Percentiles rank a stretch among this genome's conserved stretches.
Evolutionary conservation across 768 basidiomycete species (phyloP).

Genomic region (Podaxis sp.): DNA sequence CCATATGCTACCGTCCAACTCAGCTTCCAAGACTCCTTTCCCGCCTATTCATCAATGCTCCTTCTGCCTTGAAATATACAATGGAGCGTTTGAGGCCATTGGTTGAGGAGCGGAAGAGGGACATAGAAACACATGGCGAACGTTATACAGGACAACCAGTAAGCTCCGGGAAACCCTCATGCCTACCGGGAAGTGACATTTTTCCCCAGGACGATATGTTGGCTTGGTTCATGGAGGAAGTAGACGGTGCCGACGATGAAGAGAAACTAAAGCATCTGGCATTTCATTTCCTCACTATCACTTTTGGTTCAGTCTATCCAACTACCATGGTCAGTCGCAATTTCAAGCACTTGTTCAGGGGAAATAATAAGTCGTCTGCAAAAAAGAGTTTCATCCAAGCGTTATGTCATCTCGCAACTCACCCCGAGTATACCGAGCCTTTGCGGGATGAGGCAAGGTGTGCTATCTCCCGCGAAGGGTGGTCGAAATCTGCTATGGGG

Average conservation of each 20-base stretch:
- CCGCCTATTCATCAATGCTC: constrained; percentile 10
- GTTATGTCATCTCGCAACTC: constrained; percentile 27
- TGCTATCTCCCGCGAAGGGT: constrained; percentile 28
- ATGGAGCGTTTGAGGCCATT: constrained; percentile 1
- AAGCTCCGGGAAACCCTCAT: too few species aligned
- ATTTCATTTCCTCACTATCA: constrained; percentile 31
- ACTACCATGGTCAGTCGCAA: constrained; percentile 31
- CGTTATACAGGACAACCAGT: constrained; percentile 25
- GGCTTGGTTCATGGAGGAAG: constrained; percentile 17
- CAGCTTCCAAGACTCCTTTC: constrained; percentile 6
- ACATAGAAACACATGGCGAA: constrained; percentile 30
- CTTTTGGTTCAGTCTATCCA: constrained; percentile 42
- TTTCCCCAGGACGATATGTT: too few species aligned
- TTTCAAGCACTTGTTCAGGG: constrained; percentile 17
- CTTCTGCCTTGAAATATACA: neutral
- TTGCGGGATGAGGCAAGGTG: constrained; percentile 39
- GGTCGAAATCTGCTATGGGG: constrained; percentile 33
- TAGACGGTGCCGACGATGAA: constrained; percentile 25
- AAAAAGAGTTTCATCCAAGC: too few species aligned
- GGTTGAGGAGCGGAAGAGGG: constrained; percentile 13
- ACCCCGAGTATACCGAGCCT: constrained; percentile 32
- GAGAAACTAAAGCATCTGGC: constrained; percentile 25
- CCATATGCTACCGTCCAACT: neutral
- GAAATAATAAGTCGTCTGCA: too few species aligned
- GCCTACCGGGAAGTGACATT: too few species aligned